Percentiles rank a stretch among this genome's conserved stretches.
Evolutionary conservation across 2,329 filamentous ascomycete species (phyloP).

Genomic region (Calonectria montana): DNA sequence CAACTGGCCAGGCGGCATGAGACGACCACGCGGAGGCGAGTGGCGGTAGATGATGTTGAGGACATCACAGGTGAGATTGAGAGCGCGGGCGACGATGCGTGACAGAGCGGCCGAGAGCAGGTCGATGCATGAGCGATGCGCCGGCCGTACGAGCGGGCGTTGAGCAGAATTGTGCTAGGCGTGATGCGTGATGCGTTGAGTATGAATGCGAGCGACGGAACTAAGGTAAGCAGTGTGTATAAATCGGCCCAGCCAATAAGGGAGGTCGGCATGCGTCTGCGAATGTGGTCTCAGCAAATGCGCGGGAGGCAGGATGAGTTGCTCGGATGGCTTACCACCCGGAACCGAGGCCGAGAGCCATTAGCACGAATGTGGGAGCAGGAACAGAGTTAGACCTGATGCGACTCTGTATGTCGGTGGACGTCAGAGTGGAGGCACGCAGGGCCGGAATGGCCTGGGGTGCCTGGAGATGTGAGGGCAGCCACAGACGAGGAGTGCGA

Average conservation of each 20-base stretch:
- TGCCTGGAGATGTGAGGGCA: not conserved
- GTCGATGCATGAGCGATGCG: constrained; percentile 5
- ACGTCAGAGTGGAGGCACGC: constrained; percentile 5
- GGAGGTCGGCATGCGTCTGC: constrained; percentile 1
- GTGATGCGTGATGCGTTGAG: constrained; percentile 3
- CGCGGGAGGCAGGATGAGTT: not conserved
- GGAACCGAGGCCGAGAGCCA: constrained; percentile 1
- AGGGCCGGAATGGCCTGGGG: not conserved
- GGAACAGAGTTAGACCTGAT: constrained; percentile 7
- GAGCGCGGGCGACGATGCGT: not conserved
- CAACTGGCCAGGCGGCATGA: not conserved
- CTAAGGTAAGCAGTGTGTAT: constrained; percentile 7
- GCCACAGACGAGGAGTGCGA: not conserved
- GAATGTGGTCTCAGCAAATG: constrained; percentile 6
- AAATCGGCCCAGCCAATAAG: constrained; percentile 3
- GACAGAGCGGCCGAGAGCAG: not conserved
- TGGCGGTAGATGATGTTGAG: constrained; percentile 2
- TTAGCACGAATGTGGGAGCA: constrained; percentile 3
- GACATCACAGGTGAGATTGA: constrained; percentile 11
- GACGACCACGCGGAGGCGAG: constrained; percentile 1
- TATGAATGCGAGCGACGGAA: constrained; percentile 3
- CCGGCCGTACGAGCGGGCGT: not conserved
- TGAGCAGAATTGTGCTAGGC: not conserved
- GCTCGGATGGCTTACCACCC: constrained; percentile 2
- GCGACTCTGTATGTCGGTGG: constrained; percentile 1